A percentile compares a stretch with the other conserved stretches of the same genome.
Conservation (phyloP, 306 rosid genomes). For the Vachellia collinsii region DNA sequence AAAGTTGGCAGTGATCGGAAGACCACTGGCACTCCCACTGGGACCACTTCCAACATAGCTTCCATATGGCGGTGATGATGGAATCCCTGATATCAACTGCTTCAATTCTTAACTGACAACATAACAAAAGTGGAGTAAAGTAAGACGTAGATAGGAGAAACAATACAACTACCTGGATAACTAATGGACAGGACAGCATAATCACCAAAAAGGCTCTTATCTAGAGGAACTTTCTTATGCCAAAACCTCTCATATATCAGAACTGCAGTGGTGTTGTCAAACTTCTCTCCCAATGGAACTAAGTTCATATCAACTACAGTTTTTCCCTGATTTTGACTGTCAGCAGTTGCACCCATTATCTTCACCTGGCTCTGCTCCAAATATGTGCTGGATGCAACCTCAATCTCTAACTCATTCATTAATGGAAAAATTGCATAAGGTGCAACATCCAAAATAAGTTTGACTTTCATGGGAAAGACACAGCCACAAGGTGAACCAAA, state of each 20-base stretch:
- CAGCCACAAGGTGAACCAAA: conserved; percentile 97
- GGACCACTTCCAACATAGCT: conserved; percentile 53
- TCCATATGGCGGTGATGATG: conserved; percentile 64
- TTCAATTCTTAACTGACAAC: conserved; percentile 50
- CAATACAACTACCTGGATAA: conserved; percentile 77
- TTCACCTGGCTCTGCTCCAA: conserved; percentile 89
- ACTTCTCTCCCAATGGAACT: conserved; percentile 89
- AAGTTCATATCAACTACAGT: conserved; percentile 79
- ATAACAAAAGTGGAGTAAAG: conserved; percentile 34
- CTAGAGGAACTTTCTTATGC: conserved; percentile 80
- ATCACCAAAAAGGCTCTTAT: conserved; percentile 69
- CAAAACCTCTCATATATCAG: conserved; percentile 68
- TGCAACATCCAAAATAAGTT: conserved; percentile 77
- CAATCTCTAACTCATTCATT: conserved; percentile 81
- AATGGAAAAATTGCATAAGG: conserved; percentile 74
- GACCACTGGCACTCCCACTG: conserved; percentile 45
- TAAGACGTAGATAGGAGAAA: conserved; percentile 25
- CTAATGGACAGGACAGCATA: conserved; percentile 62
- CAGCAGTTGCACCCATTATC: conserved; percentile 95
- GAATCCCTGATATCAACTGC: conserved; percentile 64
- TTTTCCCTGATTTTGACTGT: conserved; percentile 72
- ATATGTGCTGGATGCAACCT: conserved; percentile 85
- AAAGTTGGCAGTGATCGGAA: conserved; percentile 68
- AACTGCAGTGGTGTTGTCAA: conserved; percentile 79
- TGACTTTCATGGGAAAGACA: conserved; percentile 89